Conservation (phyloP, 176 grass and related monocot species). For the Areca catechu region DNA sequence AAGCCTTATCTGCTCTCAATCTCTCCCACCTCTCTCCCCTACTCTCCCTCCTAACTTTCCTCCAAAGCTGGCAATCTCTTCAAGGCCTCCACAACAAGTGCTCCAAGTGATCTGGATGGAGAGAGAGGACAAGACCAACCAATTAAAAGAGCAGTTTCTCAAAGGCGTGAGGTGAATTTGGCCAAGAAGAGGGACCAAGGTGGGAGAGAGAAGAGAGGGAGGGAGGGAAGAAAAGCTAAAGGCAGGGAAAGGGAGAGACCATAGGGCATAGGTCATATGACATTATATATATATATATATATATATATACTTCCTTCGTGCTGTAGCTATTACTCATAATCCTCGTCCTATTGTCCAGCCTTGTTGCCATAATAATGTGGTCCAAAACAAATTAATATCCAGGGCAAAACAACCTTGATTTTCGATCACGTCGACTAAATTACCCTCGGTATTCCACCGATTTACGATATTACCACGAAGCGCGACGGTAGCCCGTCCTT, state of each 20-base stretch:
- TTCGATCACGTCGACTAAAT: conserved; percentile 4
- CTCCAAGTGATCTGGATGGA: background rate
- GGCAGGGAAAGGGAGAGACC: conserved; percentile 16
- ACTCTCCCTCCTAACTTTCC: background rate
- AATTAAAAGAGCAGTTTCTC: background rate
- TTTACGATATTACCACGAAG: conserved; percentile 14
- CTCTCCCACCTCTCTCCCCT: background rate
- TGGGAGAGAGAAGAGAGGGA: conserved; percentile 11
- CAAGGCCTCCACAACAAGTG: background rate
- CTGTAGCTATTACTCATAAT: conserved; percentile 50
- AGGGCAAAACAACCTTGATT: background rate
- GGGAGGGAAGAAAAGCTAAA: conserved; percentile 20
- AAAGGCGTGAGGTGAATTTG: conserved; percentile 11
- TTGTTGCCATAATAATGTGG: conserved; percentile 51
- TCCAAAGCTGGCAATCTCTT: background rate
- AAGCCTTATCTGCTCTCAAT: conserved; percentile 10
- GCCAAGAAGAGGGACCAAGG: conserved; percentile 40
- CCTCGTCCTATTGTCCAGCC: conserved; percentile 46
- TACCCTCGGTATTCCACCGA: conserved; percentile 17
- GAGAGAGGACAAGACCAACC: background rate
- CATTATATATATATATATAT: too few species aligned
- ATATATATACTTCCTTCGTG: conserved; percentile 22
- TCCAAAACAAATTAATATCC: conserved; percentile 26
- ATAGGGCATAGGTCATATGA: conserved; percentile 23
- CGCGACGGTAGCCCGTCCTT: conserved; percentile 46